Percentiles rank a stretch among this genome's conserved stretches.
Evolutionary conservation across 176 grass and related monocot species (phyloP).

Genomic region (Pharus latifolius): DNA sequence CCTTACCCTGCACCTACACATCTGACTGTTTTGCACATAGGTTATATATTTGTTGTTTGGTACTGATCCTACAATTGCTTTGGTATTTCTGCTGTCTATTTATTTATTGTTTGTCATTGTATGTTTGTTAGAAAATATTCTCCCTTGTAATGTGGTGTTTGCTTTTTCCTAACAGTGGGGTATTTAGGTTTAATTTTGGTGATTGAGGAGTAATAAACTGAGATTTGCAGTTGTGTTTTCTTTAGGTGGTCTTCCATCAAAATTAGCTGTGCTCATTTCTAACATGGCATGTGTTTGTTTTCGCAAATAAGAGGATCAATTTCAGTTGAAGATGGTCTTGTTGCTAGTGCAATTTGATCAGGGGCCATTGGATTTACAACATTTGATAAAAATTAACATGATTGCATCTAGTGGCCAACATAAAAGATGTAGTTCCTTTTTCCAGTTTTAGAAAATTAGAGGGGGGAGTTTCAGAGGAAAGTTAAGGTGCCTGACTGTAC

Average conservation of each 20-base stretch:
- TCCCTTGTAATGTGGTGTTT: neutral
- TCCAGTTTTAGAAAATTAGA: neutral
- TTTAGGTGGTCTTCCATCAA: neutral
- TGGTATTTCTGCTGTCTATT: neutral
- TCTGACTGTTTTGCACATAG: neutral
- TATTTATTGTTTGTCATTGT: neutral
- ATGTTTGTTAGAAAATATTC: neutral
- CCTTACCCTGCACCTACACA: neutral
- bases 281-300: neutral
- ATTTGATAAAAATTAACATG: neutral
- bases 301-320: neutral
- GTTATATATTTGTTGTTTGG: neutral
- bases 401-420: neutral
- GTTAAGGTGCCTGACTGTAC: neutral
- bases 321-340: neutral
- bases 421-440: neutral
- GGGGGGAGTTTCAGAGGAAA: neutral
- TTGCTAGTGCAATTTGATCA: neutral
- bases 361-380: neutral
- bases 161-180: neutral
- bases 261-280: slow-evolving; percentile 1
- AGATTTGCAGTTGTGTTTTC: neutral
- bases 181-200: neutral
- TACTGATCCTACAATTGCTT: neutral
- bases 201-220: neutral